These are phyloP conservation scores for Mycosarcoma maydis DNA, from an alignment of 1,284 basidiomycete species.

Conservation along the genomic window DNA sequence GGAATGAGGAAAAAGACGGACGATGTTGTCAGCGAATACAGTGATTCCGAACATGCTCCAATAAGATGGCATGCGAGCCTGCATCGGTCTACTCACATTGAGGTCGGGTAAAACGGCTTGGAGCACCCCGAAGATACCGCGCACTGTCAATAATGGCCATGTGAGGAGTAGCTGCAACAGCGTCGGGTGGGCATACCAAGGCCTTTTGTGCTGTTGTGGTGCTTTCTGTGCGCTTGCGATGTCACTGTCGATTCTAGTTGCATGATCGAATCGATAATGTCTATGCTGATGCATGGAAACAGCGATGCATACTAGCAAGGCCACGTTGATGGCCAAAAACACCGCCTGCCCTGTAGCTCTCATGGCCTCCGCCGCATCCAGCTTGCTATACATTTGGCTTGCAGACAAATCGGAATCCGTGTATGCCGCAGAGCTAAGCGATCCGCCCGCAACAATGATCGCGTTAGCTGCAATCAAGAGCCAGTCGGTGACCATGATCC, in stretches of 20 bases:
- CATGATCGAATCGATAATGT: not conserved
- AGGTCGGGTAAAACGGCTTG: slow-evolving; percentile 22
- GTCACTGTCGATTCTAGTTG: not conserved
- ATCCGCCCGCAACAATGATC: slow-evolving; percentile 36
- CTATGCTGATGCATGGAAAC: slow-evolving; percentile 23
- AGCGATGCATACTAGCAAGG: slow-evolving; percentile 16
- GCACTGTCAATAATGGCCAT: slow-evolving; percentile 43
- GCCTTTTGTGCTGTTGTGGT: not conserved
- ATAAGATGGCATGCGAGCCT: too few species aligned
- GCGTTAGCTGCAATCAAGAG: slow-evolving; percentile 29
- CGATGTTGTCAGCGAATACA: too few species aligned
- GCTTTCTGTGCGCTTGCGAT: not conserved
- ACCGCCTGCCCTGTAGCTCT: slow-evolving; percentile 26
- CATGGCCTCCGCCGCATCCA: slow-evolving; percentile 12
- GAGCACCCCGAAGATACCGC: slow-evolving; percentile 44
- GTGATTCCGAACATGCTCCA: too few species aligned
- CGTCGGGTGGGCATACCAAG: slow-evolving; percentile 28
- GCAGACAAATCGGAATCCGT: slow-evolving; percentile 3
- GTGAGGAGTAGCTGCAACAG: slow-evolving; percentile 29
- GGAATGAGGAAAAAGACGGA: too few species aligned
- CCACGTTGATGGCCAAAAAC: slow-evolving; percentile 25
- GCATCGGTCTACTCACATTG: slow-evolving; percentile 21
- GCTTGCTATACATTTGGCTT: not conserved
- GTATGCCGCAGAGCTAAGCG: slow-evolving; percentile 15
- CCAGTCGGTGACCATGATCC: slow-evolving; percentile 11